phyloP scores from a whole-genome alignment of 352 stramenopile species.

The Pythium aristosporum region DNA sequence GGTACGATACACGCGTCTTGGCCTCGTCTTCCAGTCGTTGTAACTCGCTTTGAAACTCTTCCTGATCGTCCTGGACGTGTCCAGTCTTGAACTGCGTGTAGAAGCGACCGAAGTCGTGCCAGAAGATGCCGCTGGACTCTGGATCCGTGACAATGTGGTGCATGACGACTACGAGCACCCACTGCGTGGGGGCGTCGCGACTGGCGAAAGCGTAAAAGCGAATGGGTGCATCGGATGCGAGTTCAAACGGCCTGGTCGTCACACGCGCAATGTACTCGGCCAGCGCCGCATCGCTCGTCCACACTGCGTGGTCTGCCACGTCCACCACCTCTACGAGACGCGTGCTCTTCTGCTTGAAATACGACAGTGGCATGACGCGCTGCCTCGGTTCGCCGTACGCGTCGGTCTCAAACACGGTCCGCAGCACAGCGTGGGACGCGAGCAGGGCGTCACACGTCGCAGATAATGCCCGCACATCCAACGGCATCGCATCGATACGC shows the following conservation, averaged over 20 bases:
- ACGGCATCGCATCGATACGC: slow-evolving; percentile 20
- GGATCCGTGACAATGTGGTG: slow-evolving; percentile 61
- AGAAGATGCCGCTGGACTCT: slow-evolving; percentile 46
- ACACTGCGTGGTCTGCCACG: background rate
- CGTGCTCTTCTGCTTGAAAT: slow-evolving; percentile 2
- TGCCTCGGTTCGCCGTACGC: slow-evolving; percentile 36
- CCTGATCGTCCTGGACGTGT: background rate
- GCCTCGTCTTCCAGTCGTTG: background rate
- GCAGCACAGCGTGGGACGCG: slow-evolving; percentile 43
- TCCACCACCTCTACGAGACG: background rate
- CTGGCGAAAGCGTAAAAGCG: slow-evolving; percentile 35
- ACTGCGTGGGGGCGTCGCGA: slow-evolving; percentile 6
- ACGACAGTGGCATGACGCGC: slow-evolving; percentile 25
- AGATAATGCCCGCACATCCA: slow-evolving; percentile 27
- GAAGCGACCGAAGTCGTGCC: slow-evolving; percentile 34
- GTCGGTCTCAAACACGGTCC: slow-evolving; percentile 38
- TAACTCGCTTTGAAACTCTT: slow-evolving; percentile 7
- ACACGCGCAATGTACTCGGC: slow-evolving; percentile 27
- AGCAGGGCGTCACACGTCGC: slow-evolving; percentile 34
- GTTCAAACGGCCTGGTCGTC: slow-evolving; percentile 35
- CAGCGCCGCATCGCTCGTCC: slow-evolving; percentile 3
- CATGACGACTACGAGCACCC: slow-evolving; percentile 42
- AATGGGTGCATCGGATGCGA: slow-evolving; percentile 36
- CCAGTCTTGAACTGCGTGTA: slow-evolving; percentile 22
- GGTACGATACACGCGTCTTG: slow-evolving; percentile 31